phyloP scores from a whole-genome alignment of 495 filamentous ascomycete genomes.

The Neurospora sp. region DNA sequence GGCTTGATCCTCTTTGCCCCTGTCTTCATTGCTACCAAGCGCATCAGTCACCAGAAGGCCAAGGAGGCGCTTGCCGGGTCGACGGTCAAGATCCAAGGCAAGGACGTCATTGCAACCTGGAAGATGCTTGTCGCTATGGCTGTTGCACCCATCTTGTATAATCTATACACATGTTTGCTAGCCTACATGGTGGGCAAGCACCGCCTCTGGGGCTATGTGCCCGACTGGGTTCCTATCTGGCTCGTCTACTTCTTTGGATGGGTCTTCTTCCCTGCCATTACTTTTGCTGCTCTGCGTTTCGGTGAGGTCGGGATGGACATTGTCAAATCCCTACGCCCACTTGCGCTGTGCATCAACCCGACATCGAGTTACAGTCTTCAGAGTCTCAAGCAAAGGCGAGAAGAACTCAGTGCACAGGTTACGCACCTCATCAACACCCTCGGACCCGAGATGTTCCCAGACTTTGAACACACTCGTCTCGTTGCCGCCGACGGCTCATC shows the following conservation, averaged over 20 bases:
- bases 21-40: slow-evolving; percentile 81
- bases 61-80: slow-evolving; percentile 84
- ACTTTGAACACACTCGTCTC: slow-evolving; percentile 81
- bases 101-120: slow-evolving; percentile 97
- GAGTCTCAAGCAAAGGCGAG: slow-evolving; percentile 64
- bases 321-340: slow-evolving; percentile 81
- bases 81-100: slow-evolving; percentile 85
- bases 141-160: slow-evolving; percentile 79
- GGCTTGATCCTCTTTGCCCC: slow-evolving; percentile 82
- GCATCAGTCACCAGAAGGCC: slow-evolving; percentile 85
- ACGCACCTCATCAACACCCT: slow-evolving; percentile 89
- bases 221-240: slow-evolving; percentile 73
- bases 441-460: slow-evolving; percentile 91
- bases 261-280: slow-evolving; percentile 77
- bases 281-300: slow-evolving; percentile 88
- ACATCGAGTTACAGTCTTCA: slow-evolving; percentile 74
- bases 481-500: slow-evolving; percentile 40
- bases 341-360: slow-evolving; percentile 81
- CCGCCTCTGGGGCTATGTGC: slow-evolving; percentile 67
- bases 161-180: slow-evolving; percentile 62
- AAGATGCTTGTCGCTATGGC: slow-evolving; percentile 88
- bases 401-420: slow-evolving; percentile 66
- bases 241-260: slow-evolving; percentile 59
- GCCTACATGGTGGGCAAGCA: slow-evolving; percentile 73
- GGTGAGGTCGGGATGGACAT: slow-evolving; percentile 99